Conservation (phyloP, 805 yeast species). For the Myxozyma udenii region DNA sequence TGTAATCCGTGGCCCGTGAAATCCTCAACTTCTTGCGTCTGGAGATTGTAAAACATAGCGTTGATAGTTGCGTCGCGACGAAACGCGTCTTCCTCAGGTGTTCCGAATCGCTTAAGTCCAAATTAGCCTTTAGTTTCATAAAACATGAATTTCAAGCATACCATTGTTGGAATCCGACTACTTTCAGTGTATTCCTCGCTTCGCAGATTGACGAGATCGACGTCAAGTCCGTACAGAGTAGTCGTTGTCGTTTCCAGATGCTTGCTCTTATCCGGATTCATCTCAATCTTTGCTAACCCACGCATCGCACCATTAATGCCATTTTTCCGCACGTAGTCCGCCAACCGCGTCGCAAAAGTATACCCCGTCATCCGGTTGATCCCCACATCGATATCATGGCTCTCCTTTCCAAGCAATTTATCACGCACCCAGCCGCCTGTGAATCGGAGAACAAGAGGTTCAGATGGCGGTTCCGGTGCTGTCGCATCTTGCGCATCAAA, state of each 20-base stretch:
- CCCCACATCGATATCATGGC: slow-evolving; percentile 90
- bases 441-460: slow-evolving; percentile 59
- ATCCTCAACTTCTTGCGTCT: slow-evolving; percentile 71
- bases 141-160: neutral
- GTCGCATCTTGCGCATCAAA: slow-evolving; percentile 32
- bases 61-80: slow-evolving; percentile 95
- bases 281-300: slow-evolving; percentile 29
- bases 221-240: slow-evolving; percentile 72
- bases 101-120: slow-evolving; percentile 59
- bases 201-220: slow-evolving; percentile 90
- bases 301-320: slow-evolving; percentile 29
- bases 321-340: slow-evolving; percentile 44
- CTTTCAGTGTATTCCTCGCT: slow-evolving; percentile 79
- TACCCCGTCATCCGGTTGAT: slow-evolving; percentile 82
- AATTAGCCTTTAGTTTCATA: neutral
- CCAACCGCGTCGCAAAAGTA: slow-evolving; percentile 69
- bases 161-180: slow-evolving; percentile 72
- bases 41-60: slow-evolving; percentile 83
- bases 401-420: slow-evolving; percentile 67
- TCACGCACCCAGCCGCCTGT: slow-evolving; percentile 99
- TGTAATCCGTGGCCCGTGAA: slow-evolving; percentile 70
- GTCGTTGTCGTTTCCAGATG: slow-evolving; percentile 97
- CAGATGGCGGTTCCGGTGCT: too few species aligned
- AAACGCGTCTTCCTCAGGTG: slow-evolving; percentile 85
- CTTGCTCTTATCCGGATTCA: slow-evolving; percentile 90